These are phyloP conservation scores for Lathyrus sativus DNA, from an alignment of 306 rosid species.

Conservation along the genomic window DNA sequence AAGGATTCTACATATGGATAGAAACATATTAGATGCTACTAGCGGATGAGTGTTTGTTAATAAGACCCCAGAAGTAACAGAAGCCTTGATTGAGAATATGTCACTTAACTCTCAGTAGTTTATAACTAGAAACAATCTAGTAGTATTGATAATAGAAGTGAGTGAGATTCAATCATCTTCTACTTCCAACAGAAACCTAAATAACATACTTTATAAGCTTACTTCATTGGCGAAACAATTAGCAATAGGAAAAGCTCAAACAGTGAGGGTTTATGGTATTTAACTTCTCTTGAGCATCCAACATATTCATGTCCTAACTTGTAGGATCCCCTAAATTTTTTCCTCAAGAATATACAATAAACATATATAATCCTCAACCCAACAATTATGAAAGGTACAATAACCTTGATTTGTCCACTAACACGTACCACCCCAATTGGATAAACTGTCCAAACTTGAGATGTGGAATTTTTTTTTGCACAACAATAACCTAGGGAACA, in stretches of 20 bases:
- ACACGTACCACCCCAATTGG: background rate
- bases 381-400: no score
- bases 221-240: background rate
- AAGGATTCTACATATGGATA: no score
- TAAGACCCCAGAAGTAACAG: no score
- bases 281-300: background rate
- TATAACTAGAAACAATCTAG: background rate
- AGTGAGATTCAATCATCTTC: background rate
- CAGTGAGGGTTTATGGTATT: background rate
- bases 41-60: no score
- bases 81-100: no score
- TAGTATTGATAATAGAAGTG: background rate
- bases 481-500: no score
- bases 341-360: background rate
- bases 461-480: background rate
- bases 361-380: background rate
- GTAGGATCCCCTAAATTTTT: background rate
- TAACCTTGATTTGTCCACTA: background rate
- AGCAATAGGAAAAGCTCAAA: background rate
- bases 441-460: background rate
- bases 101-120: no score
- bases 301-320: background rate
- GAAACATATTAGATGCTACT: no score
- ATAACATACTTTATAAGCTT: background rate
- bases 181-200: background rate